phyloP scores from a whole-genome alignment of 2,329 filamentous ascomycete species.

The Aspergillus persii region DNA sequence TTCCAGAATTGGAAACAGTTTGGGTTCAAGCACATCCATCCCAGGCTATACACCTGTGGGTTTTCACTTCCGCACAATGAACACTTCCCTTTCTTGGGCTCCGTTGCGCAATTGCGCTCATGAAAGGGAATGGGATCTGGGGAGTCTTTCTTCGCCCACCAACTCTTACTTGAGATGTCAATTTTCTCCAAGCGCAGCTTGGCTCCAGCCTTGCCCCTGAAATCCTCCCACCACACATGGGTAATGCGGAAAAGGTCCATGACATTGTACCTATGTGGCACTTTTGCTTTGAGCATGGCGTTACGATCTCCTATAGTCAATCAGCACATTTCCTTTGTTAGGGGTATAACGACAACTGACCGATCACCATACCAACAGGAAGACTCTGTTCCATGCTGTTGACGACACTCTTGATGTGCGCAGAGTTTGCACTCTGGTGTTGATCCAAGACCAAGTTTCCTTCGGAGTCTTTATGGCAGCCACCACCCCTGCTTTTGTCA shows the following conservation, averaged over 20 bases:
- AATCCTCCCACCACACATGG: slow-evolving; percentile 65
- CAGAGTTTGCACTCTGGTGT: slow-evolving; percentile 45
- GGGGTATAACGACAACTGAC: slow-evolving; percentile 34
- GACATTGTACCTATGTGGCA: slow-evolving; percentile 62
- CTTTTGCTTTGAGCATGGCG: slow-evolving; percentile 45
- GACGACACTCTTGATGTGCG: slow-evolving; percentile 40
- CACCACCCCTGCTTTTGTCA: slow-evolving; percentile 50
- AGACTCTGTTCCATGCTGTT: slow-evolving; percentile 48
- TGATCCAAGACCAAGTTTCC: slow-evolving; percentile 48
- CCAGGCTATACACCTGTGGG: slow-evolving; percentile 38
- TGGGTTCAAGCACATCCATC: slow-evolving; percentile 60
- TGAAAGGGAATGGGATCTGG: slow-evolving; percentile 24
- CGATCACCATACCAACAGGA: slow-evolving; percentile 57
- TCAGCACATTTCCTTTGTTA: neutral
- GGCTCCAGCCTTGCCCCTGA: slow-evolving; percentile 43
- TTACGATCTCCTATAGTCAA: slow-evolving; percentile 52
- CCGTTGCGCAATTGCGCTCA: slow-evolving; percentile 31
- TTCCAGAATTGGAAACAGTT: slow-evolving; percentile 57
- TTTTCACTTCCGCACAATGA: slow-evolving; percentile 38
- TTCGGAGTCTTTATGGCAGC: slow-evolving; percentile 46
- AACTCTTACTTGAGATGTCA: slow-evolving; percentile 50
- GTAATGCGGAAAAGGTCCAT: slow-evolving; percentile 69
- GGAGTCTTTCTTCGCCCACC: slow-evolving; percentile 53
- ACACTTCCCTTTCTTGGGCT: slow-evolving; percentile 35
- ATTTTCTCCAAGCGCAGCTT: slow-evolving; percentile 67